Conservation (phyloP, 768 basidiomycete genomes). For the Cystofilobasidium macerans region DNA sequence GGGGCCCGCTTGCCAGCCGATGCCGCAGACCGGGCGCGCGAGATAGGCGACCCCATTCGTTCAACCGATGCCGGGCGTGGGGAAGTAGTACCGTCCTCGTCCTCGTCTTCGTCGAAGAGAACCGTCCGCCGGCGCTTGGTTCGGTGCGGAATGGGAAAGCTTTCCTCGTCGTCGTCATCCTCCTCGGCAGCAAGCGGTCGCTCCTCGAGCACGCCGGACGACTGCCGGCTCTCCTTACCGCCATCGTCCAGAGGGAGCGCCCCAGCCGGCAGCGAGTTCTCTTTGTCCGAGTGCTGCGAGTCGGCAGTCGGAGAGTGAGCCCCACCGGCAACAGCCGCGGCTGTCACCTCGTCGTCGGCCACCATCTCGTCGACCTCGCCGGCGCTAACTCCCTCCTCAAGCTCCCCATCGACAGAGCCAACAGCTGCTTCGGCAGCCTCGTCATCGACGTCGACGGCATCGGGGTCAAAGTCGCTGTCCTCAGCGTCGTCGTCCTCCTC, state of each 20-base stretch:
- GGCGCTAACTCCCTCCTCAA: constrained; percentile 34
- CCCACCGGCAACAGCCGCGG: not conserved
- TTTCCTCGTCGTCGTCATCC: constrained; percentile 33
- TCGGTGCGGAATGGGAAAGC: not conserved
- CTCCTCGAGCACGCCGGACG: constrained; percentile 4
- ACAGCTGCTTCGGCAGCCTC: constrained; percentile 47
- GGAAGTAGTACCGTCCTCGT: constrained; percentile 36
- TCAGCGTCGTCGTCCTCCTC: constrained; percentile 35
- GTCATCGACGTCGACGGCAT: constrained; percentile 46
- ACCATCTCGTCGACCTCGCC: not conserved
- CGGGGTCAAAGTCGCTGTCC: constrained; percentile 32
- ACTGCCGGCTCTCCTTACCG: constrained; percentile 15
- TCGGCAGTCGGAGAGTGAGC: not conserved
- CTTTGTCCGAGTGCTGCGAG: constrained; percentile 16
- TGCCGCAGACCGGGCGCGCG: not conserved
- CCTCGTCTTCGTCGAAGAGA: constrained; percentile 37
- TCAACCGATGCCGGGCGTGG: too few relatives aligned
- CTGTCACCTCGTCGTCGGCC: not conserved
- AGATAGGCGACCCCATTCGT: not conserved
- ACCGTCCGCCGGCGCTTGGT: not conserved
- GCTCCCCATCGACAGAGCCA: constrained; percentile 39
- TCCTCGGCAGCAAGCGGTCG: constrained; percentile 55
- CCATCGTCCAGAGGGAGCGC: not conserved
- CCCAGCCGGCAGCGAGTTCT: constrained; percentile 7
- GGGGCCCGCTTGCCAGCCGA: not conserved